phyloP scores from a whole-genome alignment of 2,329 filamentous ascomycete genomes.

The Beauveria asiatica region DNA sequence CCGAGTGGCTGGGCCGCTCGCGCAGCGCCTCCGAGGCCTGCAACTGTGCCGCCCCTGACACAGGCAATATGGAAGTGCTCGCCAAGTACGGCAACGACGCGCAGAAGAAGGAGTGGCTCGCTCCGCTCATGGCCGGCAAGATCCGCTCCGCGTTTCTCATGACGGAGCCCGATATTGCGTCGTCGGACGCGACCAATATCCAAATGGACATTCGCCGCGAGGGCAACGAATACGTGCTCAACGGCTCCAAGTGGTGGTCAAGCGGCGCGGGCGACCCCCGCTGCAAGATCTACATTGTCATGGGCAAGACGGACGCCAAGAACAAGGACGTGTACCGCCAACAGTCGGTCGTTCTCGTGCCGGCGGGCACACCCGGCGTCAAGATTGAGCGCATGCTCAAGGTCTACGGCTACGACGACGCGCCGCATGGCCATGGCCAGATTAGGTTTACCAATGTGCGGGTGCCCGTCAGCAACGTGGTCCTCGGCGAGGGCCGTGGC shows the following conservation, averaged over 20 bases:
- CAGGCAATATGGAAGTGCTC: slow-evolving; percentile 91
- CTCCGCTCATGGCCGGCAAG: slow-evolving; percentile 71
- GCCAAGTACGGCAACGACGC: slow-evolving; percentile 82
- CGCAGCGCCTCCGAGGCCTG: slow-evolving; percentile 74
- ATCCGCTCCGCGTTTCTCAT: slow-evolving; percentile 88
- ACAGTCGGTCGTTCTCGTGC: slow-evolving; percentile 88
- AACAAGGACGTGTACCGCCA: slow-evolving; percentile 76
- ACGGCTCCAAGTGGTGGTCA: slow-evolving; percentile 99
- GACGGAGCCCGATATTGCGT: slow-evolving; percentile 85
- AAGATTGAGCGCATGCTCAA: slow-evolving; percentile 90
- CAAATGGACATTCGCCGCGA: slow-evolving; percentile 73
- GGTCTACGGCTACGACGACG: slow-evolving; percentile 95
- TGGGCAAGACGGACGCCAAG: slow-evolving; percentile 79
- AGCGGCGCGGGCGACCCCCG: slow-evolving; percentile 88
- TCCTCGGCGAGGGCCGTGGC: slow-evolving; percentile 85
- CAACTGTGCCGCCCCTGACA: slow-evolving; percentile 87
- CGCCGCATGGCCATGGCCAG: slow-evolving; percentile 96
- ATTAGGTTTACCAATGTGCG: slow-evolving; percentile 84
- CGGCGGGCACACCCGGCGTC: slow-evolving; percentile 70
- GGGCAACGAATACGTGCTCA: slow-evolving; percentile 82
- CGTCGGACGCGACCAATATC: slow-evolving; percentile 89
- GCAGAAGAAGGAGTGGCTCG: slow-evolving; percentile 79
- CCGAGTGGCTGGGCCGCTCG: slow-evolving; percentile 87
- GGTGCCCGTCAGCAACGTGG: slow-evolving; percentile 73
- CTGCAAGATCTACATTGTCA: slow-evolving; percentile 90